A percentile compares a stretch with the other conserved stretches of the same genome.
phyloP scores from a whole-genome alignment of 352 stramenopile species.

The Aphanomyces invadans region DNA sequence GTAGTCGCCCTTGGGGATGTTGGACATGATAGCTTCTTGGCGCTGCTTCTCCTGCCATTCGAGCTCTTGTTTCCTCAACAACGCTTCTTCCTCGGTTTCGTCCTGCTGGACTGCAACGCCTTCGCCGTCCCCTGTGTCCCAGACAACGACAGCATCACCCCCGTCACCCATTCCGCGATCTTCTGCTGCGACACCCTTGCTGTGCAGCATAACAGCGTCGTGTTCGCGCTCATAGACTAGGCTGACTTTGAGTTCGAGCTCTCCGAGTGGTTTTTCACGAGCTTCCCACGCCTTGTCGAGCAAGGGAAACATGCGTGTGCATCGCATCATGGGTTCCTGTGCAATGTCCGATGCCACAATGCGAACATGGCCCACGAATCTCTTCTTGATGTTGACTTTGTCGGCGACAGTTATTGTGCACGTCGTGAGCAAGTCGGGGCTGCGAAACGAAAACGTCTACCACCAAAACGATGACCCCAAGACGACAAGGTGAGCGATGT shows the following conservation, averaged over 20 bases:
- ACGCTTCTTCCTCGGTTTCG: slow-evolving; percentile 58
- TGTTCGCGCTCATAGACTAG: slow-evolving; percentile 60
- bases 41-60: slow-evolving; percentile 50
- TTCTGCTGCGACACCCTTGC: slow-evolving; percentile 15
- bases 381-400: slow-evolving; percentile 65
- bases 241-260: slow-evolving; percentile 58
- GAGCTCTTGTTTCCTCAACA: slow-evolving; percentile 33
- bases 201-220: slow-evolving; percentile 31
- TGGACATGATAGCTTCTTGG: slow-evolving; percentile 38
- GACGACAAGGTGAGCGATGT: background rate
- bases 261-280: slow-evolving; percentile 4
- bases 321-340: slow-evolving; percentile 46
- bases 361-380: slow-evolving; percentile 52
- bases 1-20: slow-evolving; percentile 68
- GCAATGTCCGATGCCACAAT: slow-evolving; percentile 51
- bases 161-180: slow-evolving; percentile 21
- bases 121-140: slow-evolving; percentile 29
- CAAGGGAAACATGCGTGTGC: slow-evolving; percentile 50
- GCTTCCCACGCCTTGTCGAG: slow-evolving; percentile 40
- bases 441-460: slow-evolving; percentile 56
- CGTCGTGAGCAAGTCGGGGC: slow-evolving; percentile 51
- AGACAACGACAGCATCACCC: slow-evolving; percentile 4
- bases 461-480: background rate
- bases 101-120: slow-evolving; percentile 61
- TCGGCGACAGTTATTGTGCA: slow-evolving; percentile 63